Evolutionary conservation across 139 green algal species (phyloP), one percentile per base, ranked within the genome.

Genomic region (Chlorella vulgaris): DNA sequence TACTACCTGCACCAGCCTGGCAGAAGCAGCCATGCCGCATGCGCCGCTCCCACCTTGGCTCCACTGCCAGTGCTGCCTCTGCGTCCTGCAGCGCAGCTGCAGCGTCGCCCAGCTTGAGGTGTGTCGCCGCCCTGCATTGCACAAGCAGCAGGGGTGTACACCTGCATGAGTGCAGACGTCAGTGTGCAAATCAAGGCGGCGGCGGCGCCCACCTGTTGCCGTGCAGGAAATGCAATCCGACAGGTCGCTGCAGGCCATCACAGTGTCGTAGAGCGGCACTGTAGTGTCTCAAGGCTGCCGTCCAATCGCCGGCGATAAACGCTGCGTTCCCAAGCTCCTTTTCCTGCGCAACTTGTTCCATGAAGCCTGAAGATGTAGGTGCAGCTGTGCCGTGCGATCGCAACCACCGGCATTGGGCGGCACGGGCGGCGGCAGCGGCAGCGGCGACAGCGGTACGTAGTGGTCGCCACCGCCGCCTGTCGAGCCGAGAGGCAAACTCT

Each of bases 61-160:
- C 28, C 18, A 75, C 51, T 5, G 40, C 42, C 26, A 84, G 70
- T 4, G 69, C 70, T 28, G 60, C 58, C 2, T 75, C 60, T 0
- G 70, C 36, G 39, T 84, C 80, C 0, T 19, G 15, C 5, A 84
- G 70, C n/a, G 80, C 80, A 2, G 69, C 43, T 1, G 35, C 15
- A 28, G 21, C 61, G 5, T 69, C 3, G 0, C 43, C 35, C 26
- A 84, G 60, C 42, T 74, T 81, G 13, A 84, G 70, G 26, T 62
- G 70, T 1, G 80, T 61, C 6, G 70, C 70, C 22, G 80, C 69
- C 35, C 79, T 84, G 79, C 60, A 74, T 6, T 19, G 22, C 29
- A 70, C 19, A 24, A 55, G 47, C 47, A 55, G 13, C 13, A 15
- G 13, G 47, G 15, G 47, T 55, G 47, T 24, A 55, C n/a, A n/a